Percentiles rank a stretch among this genome's conserved stretches.
phyloP scores from a whole-genome alignment of 23 red algal species.

The Agarophyton chilense region DNA sequence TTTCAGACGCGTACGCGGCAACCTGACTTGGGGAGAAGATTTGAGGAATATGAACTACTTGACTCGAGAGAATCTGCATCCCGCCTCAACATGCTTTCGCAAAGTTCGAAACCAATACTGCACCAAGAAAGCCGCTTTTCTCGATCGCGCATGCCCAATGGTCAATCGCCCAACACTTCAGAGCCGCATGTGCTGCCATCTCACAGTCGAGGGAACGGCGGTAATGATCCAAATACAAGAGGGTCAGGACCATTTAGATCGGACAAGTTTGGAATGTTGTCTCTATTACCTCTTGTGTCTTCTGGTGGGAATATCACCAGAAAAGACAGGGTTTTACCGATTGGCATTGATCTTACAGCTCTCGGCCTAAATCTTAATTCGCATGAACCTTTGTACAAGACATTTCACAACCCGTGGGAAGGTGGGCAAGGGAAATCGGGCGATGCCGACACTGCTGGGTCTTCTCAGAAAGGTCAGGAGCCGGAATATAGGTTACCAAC shows the following conservation, averaged over 20 bases:
- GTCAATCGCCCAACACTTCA: not conserved
- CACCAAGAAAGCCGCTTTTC: constrained; percentile 7
- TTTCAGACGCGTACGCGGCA: not conserved
- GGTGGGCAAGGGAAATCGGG: constrained; percentile 34
- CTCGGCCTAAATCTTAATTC: constrained; percentile 95
- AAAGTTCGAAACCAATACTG: not conserved
- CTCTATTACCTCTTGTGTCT: constrained; percentile 38
- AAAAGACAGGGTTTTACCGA: constrained; percentile 62
- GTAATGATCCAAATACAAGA: not conserved
- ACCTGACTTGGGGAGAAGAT: not conserved
- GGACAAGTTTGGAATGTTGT: constrained; percentile 69
- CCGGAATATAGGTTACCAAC: constrained; percentile 82
- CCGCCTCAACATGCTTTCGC: not conserved
- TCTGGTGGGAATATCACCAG: constrained; percentile 20
- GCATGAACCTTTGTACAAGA: constrained; percentile 82
- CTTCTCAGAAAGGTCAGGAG: constrained; percentile 52
- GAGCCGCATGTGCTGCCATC: not conserved
- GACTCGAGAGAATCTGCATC: not conserved
- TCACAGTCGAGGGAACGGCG: not conserved
- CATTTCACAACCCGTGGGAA: constrained; percentile 77
- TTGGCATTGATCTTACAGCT: constrained; percentile 89
- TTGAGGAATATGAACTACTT: not conserved
- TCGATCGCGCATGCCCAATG: constrained; percentile 1
- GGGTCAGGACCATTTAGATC: not conserved
- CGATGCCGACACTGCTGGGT: not conserved